A percentile compares a stretch with the other conserved stretches of the same genome.
Evolutionary conservation across 1,284 basidiomycete genomes (phyloP).

Genomic region (Heterobasidion annosum): DNA sequence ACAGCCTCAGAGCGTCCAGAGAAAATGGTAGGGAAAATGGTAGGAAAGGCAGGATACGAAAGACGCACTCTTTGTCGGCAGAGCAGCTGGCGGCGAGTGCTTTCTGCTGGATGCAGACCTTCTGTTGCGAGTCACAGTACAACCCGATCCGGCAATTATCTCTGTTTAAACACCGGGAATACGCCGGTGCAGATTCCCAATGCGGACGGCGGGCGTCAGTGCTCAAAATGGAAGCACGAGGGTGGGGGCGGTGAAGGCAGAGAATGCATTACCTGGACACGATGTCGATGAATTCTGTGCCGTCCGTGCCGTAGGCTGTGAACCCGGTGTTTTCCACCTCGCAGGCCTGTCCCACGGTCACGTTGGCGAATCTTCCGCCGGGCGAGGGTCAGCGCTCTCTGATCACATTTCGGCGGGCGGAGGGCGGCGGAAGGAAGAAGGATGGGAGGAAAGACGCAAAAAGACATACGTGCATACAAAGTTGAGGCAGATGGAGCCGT

Average conservation of each 20-base stretch:
- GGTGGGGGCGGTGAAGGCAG: not conserved
- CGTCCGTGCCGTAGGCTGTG: slow-evolving; percentile 49
- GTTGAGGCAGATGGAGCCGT: slow-evolving; percentile 78
- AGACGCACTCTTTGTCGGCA: slow-evolving; percentile 73
- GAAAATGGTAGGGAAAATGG: not conserved
- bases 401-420: no score
- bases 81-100: slow-evolving; percentile 47
- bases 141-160: slow-evolving; percentile 58
- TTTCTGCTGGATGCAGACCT: slow-evolving; percentile 56
- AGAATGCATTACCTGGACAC: slow-evolving; percentile 58
- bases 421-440: not conserved
- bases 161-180: slow-evolving; percentile 22
- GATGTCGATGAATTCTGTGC: slow-evolving; percentile 59
- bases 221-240: not conserved
- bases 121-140: slow-evolving; percentile 63
- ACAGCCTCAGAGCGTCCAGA: slow-evolving; percentile 5
- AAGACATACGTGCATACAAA: slow-evolving; percentile 66
- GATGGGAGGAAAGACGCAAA: not conserved
- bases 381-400: no score
- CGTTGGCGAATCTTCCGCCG: slow-evolving; percentile 28
- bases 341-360: slow-evolving; percentile 56
- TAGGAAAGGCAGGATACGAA: not conserved
- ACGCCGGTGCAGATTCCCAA: no score
- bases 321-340: slow-evolving; percentile 73
- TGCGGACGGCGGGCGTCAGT: not conserved